Conservation (phyloP, 2,329 filamentous ascomycete species). For the Trichoderma sp. region DNA sequence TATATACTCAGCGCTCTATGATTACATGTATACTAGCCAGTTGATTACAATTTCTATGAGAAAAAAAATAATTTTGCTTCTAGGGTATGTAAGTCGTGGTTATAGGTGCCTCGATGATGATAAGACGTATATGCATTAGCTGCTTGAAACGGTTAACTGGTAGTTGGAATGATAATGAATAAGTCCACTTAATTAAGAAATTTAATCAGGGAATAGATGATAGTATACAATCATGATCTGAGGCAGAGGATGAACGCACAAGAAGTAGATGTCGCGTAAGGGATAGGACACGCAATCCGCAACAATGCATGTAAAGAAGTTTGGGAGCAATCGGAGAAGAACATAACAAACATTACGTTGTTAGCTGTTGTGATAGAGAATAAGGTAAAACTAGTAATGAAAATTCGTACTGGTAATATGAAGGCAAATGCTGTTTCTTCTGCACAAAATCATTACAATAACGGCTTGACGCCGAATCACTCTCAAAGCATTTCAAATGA, state of each 20-base stretch:
- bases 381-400: too few relatives aligned
- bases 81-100: neutral
- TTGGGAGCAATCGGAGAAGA: neutral
- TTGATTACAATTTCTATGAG: too few relatives aligned
- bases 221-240: neutral
- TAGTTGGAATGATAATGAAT: neutral
- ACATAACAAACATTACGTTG: neutral
- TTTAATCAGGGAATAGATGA: neutral
- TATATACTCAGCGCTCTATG: neutral
- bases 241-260: neutral
- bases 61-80: neutral
- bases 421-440: neutral
- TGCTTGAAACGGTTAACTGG: neutral
- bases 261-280: neutral
- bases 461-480: neutral
- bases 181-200: neutral
- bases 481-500: neutral
- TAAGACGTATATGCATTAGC: neutral
- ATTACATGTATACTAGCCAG: neutral
- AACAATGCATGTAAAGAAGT: neutral
- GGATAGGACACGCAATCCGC: neutral
- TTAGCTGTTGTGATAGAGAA: neutral
- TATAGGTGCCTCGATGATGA: neutral
- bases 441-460: neutral
- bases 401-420: neutral